Evolutionary conservation across 768 basidiomycete species (phyloP).

Genomic region (Cytidiella melzeri): DNA sequence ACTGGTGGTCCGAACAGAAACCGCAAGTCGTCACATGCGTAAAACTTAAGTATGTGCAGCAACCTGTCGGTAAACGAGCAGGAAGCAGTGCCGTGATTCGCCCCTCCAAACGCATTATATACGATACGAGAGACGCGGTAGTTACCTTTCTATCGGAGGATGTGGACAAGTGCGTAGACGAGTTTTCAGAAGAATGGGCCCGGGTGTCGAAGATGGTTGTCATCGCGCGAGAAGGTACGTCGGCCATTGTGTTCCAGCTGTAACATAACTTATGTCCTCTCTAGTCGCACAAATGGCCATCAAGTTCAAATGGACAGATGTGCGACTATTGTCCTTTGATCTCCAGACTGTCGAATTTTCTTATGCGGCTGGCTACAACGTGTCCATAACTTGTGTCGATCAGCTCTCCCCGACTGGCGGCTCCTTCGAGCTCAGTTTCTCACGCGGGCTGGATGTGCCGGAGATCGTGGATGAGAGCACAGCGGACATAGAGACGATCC

Average conservation of each 20-base stretch:
- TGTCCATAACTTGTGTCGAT: conserved; percentile 74
- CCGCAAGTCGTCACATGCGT: conserved; percentile 85
- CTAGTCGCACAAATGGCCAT: conserved; percentile 81
- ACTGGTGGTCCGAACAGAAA: conserved; percentile 86
- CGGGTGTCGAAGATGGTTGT: conserved; percentile 91
- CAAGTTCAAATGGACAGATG: conserved; percentile 62
- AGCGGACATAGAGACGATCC: conserved; percentile 3
- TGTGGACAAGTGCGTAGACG: conserved; percentile 82
- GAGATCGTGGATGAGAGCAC: conserved; percentile 20
- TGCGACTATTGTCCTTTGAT: conserved; percentile 85
- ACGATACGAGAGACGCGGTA: conserved; percentile 82
- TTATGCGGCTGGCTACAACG: conserved; percentile 69
- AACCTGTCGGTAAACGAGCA: conserved; percentile 68
- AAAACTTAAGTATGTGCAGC: conserved; percentile 85
- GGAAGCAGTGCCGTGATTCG: conserved; percentile 57
- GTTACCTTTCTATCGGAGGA: conserved; percentile 86
- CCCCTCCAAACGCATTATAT: conserved; percentile 85
- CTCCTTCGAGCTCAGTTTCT: conserved; percentile 70
- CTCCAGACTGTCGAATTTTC: conserved; percentile 88
- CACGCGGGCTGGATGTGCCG: conserved; percentile 32
- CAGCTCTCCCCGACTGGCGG: conserved; percentile 64
- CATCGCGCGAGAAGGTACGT: conserved; percentile 79
- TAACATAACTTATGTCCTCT: background rate
- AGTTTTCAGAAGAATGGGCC: conserved; percentile 91
- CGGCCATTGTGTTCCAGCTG: background rate